Percentiles rank a stretch among this genome's conserved stretches.
Evolutionary conservation across 1,284 basidiomycete species (phyloP).

Genomic region (Sanguinoderma infundibulare): DNA sequence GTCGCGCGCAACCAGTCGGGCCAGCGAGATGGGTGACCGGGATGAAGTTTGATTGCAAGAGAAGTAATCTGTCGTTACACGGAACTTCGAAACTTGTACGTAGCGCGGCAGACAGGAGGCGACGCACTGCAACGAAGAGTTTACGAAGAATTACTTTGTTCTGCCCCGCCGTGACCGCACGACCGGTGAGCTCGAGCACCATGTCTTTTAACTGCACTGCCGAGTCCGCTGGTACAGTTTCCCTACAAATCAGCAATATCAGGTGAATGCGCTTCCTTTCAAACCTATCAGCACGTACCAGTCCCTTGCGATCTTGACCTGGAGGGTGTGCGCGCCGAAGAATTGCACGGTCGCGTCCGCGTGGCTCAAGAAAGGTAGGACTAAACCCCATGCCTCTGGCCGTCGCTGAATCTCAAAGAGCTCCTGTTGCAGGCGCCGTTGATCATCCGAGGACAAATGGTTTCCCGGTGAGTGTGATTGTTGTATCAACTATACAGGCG

Average conservation of each 20-base stretch:
- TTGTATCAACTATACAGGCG: conserved; percentile 52
- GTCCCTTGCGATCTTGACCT: conserved; percentile 89
- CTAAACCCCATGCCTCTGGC: conserved; percentile 78
- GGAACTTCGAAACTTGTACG: conserved; percentile 3
- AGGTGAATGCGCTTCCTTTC: too few species aligned
- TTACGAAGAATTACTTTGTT: conserved; percentile 81
- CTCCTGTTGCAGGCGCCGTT: conserved; percentile 70
- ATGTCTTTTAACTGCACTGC: conserved; percentile 58
- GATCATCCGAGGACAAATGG: conserved; percentile 55
- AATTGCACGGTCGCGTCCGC: conserved; percentile 85
- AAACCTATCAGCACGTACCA: conserved; percentile 56
- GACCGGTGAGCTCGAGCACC: conserved; percentile 65
- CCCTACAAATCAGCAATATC: conserved; percentile 45
- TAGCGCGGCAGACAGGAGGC: not conserved
- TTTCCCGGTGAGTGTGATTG: conserved; percentile 61
- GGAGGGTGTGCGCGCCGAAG: conserved; percentile 89
- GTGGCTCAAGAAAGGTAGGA: conserved; percentile 72
- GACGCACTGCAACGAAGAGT: conserved; percentile 81
- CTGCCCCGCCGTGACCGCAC: conserved; percentile 55
- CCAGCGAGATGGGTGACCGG: conserved; percentile 62
- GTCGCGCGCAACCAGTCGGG: conserved; percentile 72
- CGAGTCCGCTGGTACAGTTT: conserved; percentile 61
- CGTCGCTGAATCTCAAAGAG: conserved; percentile 77
- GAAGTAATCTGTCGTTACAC: conserved; percentile 59
- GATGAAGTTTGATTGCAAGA: conserved; percentile 75